These are phyloP conservation scores for Tribonema minus DNA, from an alignment of 108 stramenopile genomes.

Conservation along the genomic window DNA sequence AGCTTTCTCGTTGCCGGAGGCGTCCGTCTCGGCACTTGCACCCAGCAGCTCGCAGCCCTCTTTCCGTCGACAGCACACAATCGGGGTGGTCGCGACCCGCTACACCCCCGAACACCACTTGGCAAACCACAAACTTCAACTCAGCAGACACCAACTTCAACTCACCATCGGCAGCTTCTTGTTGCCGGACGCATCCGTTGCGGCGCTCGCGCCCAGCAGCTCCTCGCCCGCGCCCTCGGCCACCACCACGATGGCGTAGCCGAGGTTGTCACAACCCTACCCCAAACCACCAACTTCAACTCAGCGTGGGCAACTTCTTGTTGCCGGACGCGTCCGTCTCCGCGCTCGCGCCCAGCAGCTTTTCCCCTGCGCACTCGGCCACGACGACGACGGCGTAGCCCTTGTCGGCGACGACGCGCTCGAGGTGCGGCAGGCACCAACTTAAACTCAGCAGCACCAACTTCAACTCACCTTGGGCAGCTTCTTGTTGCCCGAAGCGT, in stretches of 20 bases:
- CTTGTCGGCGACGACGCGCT: conserved; percentile 67
- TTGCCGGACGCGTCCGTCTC: conserved; percentile 92
- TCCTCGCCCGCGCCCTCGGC: conserved; percentile 98
- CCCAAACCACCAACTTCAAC: too few relatives aligned
- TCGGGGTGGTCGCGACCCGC: conserved; percentile 84
- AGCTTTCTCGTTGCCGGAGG: too few relatives aligned
- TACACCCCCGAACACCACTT: too few relatives aligned
- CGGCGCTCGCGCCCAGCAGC: conserved; percentile 73
- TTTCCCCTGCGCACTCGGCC: conserved; percentile 96
- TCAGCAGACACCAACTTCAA: too few relatives aligned
- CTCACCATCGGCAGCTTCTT: too few relatives aligned
- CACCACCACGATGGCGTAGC: conserved; percentile 94
- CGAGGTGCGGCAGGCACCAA: too few relatives aligned
- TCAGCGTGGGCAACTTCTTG: too few relatives aligned
- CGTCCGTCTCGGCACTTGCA: conserved; percentile 76
- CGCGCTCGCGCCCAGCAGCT: conserved; percentile 73
- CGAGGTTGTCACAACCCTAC: too few relatives aligned
- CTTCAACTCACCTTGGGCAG: too few relatives aligned
- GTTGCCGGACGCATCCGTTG: conserved; percentile 91
- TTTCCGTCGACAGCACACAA: conserved; percentile 93
- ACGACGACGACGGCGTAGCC: conserved; percentile 96
- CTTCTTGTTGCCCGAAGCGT: conserved; percentile 97
- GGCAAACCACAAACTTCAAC: too few relatives aligned
- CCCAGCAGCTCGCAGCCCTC: conserved; percentile 93
- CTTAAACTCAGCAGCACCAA: too few relatives aligned